Conservation (phyloP, 108 stramenopile genomes). For the Nitzschia putrida region DNA sequence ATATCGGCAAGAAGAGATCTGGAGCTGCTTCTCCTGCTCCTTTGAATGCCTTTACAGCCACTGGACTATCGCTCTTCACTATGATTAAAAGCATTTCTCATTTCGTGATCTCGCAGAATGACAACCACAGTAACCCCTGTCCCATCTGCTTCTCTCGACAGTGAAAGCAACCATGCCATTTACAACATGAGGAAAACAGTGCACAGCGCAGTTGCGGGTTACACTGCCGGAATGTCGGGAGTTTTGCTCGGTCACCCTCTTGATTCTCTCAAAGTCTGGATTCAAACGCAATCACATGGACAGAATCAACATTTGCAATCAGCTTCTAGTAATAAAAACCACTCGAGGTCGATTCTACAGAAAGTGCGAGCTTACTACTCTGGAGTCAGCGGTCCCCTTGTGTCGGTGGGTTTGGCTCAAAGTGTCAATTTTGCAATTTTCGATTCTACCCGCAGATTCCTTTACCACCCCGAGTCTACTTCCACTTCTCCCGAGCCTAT, state of each 20-base stretch:
- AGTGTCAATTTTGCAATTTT: constrained; percentile 74
- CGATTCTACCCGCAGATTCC: constrained; percentile 58
- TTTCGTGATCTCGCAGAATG: no score
- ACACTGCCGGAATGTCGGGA: constrained; percentile 60
- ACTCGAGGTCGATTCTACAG: constrained; percentile 10
- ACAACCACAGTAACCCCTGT: no score
- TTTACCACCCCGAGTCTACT: constrained; percentile 31
- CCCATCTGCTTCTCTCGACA: no score
- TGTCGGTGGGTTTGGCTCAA: constrained; percentile 70
- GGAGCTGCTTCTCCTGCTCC: no score
- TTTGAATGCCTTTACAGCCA: no score
- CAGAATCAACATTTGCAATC: constrained; percentile 18
- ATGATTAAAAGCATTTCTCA: no score
- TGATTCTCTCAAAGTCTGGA: constrained; percentile 68
- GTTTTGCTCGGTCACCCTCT: constrained; percentile 66
- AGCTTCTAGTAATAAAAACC: constrained; percentile 2
- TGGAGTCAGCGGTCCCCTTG: constrained; percentile 61
- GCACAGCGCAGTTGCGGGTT: constrained; percentile 55
- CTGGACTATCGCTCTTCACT: no score
- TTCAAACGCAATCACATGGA: constrained; percentile 54
- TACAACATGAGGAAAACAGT: background rate
- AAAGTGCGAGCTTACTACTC: constrained; percentile 61
- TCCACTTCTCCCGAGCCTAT: constrained; percentile 7
- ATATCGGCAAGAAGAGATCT: no score
- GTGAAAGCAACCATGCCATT: no score